Evolutionary conservation across 2,329 filamentous ascomycete genomes (phyloP).

Genomic region (Meredithiella fracta): DNA sequence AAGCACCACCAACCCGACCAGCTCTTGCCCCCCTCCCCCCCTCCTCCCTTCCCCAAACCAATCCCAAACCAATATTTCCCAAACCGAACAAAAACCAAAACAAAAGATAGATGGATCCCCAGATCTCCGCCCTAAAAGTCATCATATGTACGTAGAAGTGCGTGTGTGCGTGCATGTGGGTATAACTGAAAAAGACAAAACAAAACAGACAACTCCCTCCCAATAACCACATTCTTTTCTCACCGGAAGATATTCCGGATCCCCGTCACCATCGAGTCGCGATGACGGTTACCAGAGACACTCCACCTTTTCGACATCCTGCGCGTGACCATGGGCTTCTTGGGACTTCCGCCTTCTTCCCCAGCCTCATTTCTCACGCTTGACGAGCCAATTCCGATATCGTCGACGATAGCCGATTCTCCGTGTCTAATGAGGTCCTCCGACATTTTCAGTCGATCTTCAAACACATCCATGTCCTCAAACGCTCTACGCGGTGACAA

Average conservation of each 20-base stretch:
- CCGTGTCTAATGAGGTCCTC: background rate
- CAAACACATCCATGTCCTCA: slow-evolving; percentile 1
- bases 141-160: background rate
- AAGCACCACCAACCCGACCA: too few species aligned
- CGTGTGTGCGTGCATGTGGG: background rate
- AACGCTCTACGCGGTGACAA: slow-evolving; percentile 6
- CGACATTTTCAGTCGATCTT: slow-evolving; percentile 7
- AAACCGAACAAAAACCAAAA: background rate
- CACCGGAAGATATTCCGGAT: slow-evolving; percentile 13
- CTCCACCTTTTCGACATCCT: slow-evolving; percentile 12
- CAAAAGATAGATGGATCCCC: background rate
- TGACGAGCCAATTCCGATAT: background rate
- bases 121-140: background rate
- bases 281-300: slow-evolving; percentile 9
- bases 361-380: background rate
- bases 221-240: background rate
- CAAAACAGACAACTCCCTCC: background rate
- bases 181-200: slow-evolving; percentile 3
- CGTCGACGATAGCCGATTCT: background rate
- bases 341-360: slow-evolving; percentile 3
- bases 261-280: slow-evolving; percentile 11
- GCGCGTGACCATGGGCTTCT: background rate
- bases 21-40: too few species aligned
- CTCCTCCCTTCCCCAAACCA: background rate
- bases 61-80: background rate